A percentile compares a stretch with the other conserved stretches of the same genome.
Evolutionary conservation across 2,329 filamentous ascomycete genomes (phyloP).

Genomic region (Alternaria postmessia): DNA sequence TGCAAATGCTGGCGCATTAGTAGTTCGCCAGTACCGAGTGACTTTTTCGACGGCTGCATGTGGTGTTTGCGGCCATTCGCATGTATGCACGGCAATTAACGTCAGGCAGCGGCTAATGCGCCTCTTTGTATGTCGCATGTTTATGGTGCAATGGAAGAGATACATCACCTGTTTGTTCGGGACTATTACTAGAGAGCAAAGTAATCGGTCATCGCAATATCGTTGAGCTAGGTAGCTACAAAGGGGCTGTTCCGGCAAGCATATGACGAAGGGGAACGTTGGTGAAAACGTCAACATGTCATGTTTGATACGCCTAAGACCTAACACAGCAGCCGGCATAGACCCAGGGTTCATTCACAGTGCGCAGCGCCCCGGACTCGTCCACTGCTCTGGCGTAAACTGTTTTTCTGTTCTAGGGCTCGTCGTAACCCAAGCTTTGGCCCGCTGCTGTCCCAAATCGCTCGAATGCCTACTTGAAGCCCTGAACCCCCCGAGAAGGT

Average conservation of each 20-base stretch:
- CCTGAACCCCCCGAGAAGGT: conserved; percentile 17
- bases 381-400: conserved; percentile 40
- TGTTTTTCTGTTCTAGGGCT: conserved; percentile 41
- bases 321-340: conserved; percentile 21
- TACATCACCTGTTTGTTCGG: conserved; percentile 6
- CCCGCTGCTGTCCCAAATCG: conserved; percentile 44
- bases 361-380: conserved; percentile 18
- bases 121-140: conserved; percentile 23
- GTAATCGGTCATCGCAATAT: background rate
- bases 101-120: conserved; percentile 30
- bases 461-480: conserved; percentile 41
- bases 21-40: background rate
- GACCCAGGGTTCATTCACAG: conserved; percentile 22
- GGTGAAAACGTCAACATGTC: conserved; percentile 4
- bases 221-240: background rate
- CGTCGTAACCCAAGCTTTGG: conserved; percentile 47
- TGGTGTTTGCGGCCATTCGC: background rate
- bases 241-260: background rate
- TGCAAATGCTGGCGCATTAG: background rate
- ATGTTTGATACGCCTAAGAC: conserved; percentile 20
- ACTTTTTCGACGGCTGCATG: background rate
- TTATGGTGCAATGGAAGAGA: conserved; percentile 23
- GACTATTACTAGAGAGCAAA: background rate
- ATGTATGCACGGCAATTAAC: conserved; percentile 11
- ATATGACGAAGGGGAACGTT: background rate